A percentile compares a stretch with the other conserved stretches of the same genome.
phyloP scores from a whole-genome alignment of 768 basidiomycete genomes.

The Cytidiella melzeri region DNA sequence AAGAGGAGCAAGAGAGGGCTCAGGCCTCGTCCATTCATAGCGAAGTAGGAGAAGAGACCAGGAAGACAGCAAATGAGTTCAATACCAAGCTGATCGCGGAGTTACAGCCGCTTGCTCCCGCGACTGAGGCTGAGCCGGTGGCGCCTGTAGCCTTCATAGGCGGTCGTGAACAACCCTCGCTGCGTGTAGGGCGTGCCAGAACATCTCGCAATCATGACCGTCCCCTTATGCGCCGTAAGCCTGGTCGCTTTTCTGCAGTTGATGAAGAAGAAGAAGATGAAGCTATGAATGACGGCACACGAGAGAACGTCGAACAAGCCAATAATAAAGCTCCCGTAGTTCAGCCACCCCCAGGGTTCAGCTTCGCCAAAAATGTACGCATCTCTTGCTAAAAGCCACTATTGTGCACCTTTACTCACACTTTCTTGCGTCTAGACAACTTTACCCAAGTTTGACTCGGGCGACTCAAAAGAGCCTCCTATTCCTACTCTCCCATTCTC shows the following conservation, averaged over 20 bases:
- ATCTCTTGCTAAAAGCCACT: no score
- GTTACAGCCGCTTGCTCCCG: slow-evolving; percentile 17
- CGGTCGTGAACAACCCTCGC: slow-evolving; percentile 32
- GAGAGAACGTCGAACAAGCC: slow-evolving; percentile 27
- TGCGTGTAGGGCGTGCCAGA: slow-evolving; percentile 2
- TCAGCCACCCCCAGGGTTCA: slow-evolving; percentile 57
- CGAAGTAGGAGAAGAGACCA: slow-evolving; percentile 22
- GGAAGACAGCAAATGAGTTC: slow-evolving; percentile 20
- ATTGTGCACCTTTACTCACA: no score
- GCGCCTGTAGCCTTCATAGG: slow-evolving; percentile 8
- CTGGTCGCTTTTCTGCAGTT: slow-evolving; percentile 53
- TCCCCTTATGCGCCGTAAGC: slow-evolving; percentile 41
- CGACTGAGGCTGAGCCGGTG: no score
- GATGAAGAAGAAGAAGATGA: slow-evolving; percentile 43
- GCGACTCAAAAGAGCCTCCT: slow-evolving; percentile 58
- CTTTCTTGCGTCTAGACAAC: no score
- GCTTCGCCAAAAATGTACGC: slow-evolving; percentile 58
- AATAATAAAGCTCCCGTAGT: slow-evolving; percentile 44
- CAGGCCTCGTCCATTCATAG: slow-evolving; percentile 24
- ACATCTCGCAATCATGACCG: slow-evolving; percentile 45
- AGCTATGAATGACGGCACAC: slow-evolving; percentile 34
- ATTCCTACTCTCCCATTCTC: slow-evolving; percentile 62
- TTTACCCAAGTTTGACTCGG: slow-evolving; percentile 33
- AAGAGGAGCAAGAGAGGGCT: slow-evolving; percentile 36
- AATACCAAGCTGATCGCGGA: slow-evolving; percentile 14